These are phyloP conservation scores for Coprinopsis sp. DNA, from an alignment of 768 basidiomycete genomes.

Conservation along the genomic window DNA sequence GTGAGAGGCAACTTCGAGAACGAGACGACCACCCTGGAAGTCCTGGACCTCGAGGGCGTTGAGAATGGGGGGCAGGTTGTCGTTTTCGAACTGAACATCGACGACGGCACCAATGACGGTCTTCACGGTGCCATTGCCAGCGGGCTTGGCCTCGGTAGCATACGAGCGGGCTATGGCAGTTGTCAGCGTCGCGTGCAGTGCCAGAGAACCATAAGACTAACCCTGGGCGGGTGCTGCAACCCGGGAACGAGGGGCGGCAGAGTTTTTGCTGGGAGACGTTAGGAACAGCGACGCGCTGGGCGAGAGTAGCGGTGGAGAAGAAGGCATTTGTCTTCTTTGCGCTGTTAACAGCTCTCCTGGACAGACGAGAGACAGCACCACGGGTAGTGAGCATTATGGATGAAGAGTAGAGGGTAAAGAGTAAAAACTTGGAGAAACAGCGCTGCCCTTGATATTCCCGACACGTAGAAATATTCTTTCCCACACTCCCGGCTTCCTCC, in stretches of 20 bases:
- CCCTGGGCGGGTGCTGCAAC: slow-evolving; percentile 48
- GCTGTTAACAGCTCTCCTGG: slow-evolving; percentile 75
- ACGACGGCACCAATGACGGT: slow-evolving; percentile 99
- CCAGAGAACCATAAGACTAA: no score
- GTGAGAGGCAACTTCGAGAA: slow-evolving; percentile 98
- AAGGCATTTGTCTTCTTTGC: slow-evolving; percentile 74
- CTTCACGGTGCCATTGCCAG: slow-evolving; percentile 76
- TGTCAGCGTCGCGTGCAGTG: no score
- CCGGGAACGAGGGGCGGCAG: slow-evolving; percentile 44
- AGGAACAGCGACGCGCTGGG: slow-evolving; percentile 50
- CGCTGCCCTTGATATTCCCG: slow-evolving; percentile 29
- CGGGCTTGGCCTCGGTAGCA: slow-evolving; percentile 81
- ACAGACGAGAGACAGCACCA: slow-evolving; percentile 82
- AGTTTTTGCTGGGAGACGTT: slow-evolving; percentile 39
- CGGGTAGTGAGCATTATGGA: slow-evolving; percentile 80
- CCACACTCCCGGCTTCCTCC: slow-evolving; percentile 47
- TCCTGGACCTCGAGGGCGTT: slow-evolving; percentile 98
- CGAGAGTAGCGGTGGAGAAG: slow-evolving; percentile 70
- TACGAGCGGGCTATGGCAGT: slow-evolving; percentile 69
- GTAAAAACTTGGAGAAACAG: slow-evolving; percentile 22
- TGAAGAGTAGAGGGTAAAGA: slow-evolving; percentile 25
- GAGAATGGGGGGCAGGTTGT: slow-evolving; percentile 93
- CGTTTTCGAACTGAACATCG: slow-evolving; percentile 96
- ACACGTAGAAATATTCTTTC: slow-evolving; percentile 45
- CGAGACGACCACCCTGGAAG: slow-evolving; percentile 92